phyloP scores from a whole-genome alignment of 2,329 filamentous ascomycete species.

The Trichophaea hybrida region DNA sequence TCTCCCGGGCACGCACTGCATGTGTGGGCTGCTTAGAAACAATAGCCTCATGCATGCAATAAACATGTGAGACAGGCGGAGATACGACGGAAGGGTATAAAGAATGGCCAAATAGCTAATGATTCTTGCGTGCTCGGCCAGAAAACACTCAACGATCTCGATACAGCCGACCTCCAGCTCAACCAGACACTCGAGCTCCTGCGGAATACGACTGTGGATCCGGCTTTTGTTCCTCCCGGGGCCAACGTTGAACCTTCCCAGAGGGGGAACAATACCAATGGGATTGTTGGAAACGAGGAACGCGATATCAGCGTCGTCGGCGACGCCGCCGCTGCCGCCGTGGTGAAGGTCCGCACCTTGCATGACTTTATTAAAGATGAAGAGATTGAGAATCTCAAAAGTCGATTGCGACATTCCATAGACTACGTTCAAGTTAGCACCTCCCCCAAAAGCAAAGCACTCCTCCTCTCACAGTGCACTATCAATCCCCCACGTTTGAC shows the following conservation, averaged over 20 bases:
- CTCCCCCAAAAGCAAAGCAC: not conserved
- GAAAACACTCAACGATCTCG: constrained; percentile 41
- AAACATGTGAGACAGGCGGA: too few relatives aligned
- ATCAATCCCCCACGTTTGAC: not conserved
- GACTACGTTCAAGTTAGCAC: constrained; percentile 32
- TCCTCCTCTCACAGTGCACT: not conserved
- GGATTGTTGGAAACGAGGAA: not conserved
- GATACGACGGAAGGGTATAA: too few relatives aligned
- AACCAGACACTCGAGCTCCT: constrained; percentile 42
- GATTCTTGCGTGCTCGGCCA: constrained; percentile 15
- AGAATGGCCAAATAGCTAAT: not conserved
- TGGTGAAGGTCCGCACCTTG: constrained; percentile 34
- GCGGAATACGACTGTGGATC: constrained; percentile 44
- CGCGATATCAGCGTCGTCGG: not conserved
- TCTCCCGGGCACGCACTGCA: not conserved
- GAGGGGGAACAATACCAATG: not conserved
- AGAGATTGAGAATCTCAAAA: constrained; percentile 44
- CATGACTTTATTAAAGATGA: constrained; percentile 54
- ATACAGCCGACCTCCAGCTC: constrained; percentile 44
- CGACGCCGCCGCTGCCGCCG: not conserved
- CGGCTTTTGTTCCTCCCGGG: constrained; percentile 35
- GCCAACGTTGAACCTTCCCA: not conserved
- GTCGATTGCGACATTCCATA: constrained; percentile 44
- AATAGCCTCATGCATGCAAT: too few relatives aligned
- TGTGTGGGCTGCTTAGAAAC: constrained; percentile 24